Base-by-base conservation (phyloP, 495 filamentous ascomycete genomes). In the Beverwykella pulmonaria region DNA sequence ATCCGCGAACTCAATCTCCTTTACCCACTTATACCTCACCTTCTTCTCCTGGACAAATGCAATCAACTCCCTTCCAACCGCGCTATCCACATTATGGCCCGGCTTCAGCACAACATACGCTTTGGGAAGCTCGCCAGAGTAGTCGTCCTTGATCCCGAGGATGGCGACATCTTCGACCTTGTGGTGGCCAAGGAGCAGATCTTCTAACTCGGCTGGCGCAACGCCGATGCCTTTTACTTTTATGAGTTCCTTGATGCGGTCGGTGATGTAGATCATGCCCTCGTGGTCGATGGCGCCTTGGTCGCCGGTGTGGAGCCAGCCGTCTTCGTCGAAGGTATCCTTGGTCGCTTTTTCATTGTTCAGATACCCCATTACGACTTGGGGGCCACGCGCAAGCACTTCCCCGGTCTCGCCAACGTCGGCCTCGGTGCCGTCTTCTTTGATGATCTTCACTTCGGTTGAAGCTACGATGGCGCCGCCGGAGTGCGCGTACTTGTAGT, bases 171-270 rank as follows among this genome's bases (percentile, higher is more conserved):
- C 87, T 41, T 86, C 83, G 0, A 89, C 81, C n/a, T 78, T 79
- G 1, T 69, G 56, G 65, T 88, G 83, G 0, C 84, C 83, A 3
- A 88, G 78, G 8, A 89, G 67, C 20, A 86, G 73, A 60, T 87
- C 87, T 70, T 91, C 88, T 1, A 91, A 75, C 74, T 90, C 89
- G 0, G 87, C 88, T 0, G 88, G 88, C 49, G 87, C 88, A 30
- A 92, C 87, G 22, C 82, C 84, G 63, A 88, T 86, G 3, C 87
- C 88, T 65, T 89, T 88, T 22, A 90, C 88, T 73, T 91, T 90
- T 73, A 91, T 90, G 79, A 90, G 82, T 76, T 90, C 88, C 79
- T 91, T 91, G 59, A 93, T 87, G 0, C 91, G 81, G 53, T 92
- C 91, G 0, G 85, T 87, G 53, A 94, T 92, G 23, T 82, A 79